Evolutionary conservation across 1,139 yeast species (phyloP), one percentile per base, ranked within the genome.

Genomic region (Blastobotrys indianensis): DNA sequence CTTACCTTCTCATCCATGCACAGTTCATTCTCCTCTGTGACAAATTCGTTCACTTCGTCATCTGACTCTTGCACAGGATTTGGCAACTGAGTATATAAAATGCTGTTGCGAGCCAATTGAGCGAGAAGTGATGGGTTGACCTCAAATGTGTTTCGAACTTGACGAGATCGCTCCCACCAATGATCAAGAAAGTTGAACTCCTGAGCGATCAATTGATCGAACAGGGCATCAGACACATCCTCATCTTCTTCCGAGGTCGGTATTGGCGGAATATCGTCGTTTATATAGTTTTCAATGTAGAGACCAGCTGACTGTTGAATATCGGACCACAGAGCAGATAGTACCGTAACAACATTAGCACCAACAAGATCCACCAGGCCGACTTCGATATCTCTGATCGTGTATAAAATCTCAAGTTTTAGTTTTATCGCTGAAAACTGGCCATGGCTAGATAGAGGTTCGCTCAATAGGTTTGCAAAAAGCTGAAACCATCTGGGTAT

Each of bases 31-130:
- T 84, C 86, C 37, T 80, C 83, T 4, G 86, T 76, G 5, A 86
- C 84, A 61, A 77, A 87, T 5, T 64, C 67, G 57, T 86, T 85
- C 59, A 80, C 75, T 58, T 87, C 92, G 2, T 67, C 67, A 8
- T 45, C 41, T 8, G 37, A 48, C 5, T 40, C 39, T 15, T 59
- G 65, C 1, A 59, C 57, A 8, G 60, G 64, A 2, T 51, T 47
- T 17, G 68, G 59, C 4, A 70, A 46, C 38, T 58, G 57, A 1
- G 65, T 57, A 28, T 56, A 47, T 5, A 45, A 38, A 5, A 52
- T 37, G 12, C 51, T 44, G 17, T 55, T 39, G 11, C 47, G 48
- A 2, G 59, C 47, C 39, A 61, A 60, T 2, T 59, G 54, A 44
- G 58, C 59, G 32, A 72, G 60, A 43, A 70, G 74, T 4, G 61